These are phyloP conservation scores for Gracilaria domingensis DNA, from an alignment of 23 red algal species.

Conservation along the genomic window DNA sequence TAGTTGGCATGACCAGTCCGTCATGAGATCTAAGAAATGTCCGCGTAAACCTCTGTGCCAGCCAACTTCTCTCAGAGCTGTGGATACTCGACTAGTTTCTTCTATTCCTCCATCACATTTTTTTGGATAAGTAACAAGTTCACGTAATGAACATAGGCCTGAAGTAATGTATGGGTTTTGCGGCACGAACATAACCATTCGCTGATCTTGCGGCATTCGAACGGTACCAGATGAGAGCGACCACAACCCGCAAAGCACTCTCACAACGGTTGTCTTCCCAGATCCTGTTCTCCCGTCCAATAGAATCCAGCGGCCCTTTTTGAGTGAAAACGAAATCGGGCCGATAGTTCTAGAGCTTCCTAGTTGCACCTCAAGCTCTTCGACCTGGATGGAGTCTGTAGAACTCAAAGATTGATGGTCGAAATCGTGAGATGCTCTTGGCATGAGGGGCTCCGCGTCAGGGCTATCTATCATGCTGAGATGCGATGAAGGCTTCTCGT, in stretches of 20 bases:
- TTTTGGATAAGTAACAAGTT: slow-evolving; percentile 48
- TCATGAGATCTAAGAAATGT: slow-evolving; percentile 16
- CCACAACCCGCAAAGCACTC: slow-evolving; percentile 65
- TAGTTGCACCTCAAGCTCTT: slow-evolving; percentile 38
- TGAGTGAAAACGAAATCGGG: slow-evolving; percentile 66
- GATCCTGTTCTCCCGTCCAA: slow-evolving; percentile 63
- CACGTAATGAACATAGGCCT: slow-evolving; percentile 35
- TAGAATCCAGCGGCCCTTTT: slow-evolving; percentile 61
- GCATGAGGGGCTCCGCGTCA: slow-evolving; percentile 23
- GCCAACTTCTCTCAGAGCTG: slow-evolving; percentile 38
- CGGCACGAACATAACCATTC: slow-evolving; percentile 37
- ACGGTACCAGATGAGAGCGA: slow-evolving; percentile 33
- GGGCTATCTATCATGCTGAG: neutral
- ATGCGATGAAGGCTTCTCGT: neutral
- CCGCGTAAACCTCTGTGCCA: slow-evolving; percentile 42
- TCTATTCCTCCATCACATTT: neutral
- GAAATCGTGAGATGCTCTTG: neutral
- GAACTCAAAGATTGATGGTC: neutral
- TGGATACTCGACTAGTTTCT: slow-evolving; percentile 43
- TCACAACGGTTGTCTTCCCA: slow-evolving; percentile 64
- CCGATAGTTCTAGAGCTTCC: slow-evolving; percentile 8
- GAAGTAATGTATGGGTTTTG: slow-evolving; percentile 56
- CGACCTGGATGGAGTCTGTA: slow-evolving; percentile 18
- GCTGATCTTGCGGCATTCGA: slow-evolving; percentile 28
- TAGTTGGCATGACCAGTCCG: slow-evolving; percentile 55